Conservation (phyloP, 768 basidiomycete genomes). For the Termitomyces eurrhizus region DNA sequence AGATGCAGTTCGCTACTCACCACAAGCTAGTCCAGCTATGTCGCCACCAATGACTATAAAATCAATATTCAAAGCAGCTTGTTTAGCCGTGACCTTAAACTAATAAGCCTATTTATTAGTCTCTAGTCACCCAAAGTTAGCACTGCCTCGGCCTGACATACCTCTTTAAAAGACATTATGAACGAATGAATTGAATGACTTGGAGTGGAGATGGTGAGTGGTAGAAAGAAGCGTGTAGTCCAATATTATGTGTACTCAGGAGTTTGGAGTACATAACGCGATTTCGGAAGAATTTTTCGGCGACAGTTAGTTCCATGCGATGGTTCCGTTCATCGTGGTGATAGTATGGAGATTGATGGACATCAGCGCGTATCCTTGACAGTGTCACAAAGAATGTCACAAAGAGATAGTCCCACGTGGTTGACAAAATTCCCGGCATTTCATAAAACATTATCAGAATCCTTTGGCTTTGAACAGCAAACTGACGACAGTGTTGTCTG, state of each 20-base stretch:
- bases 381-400: not conserved
- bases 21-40: constrained; percentile 47
- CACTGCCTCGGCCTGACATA: not conserved
- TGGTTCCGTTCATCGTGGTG: constrained; percentile 1
- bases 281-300: constrained; percentile 3
- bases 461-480: not conserved
- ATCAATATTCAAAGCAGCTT: constrained; percentile 7
- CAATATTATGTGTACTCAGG: not conserved
- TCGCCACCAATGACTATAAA: constrained; percentile 34
- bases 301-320: not conserved
- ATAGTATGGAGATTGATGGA: constrained; percentile 1
- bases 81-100: constrained; percentile 6
- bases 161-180: not conserved
- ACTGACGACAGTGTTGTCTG: not conserved
- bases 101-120: not conserved
- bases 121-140: not conserved
- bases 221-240: not conserved
- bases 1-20: not conserved
- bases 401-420: not conserved
- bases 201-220: not conserved
- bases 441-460: not conserved
- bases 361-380: not conserved
- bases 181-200: not conserved
- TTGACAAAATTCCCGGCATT: not conserved
- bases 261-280: not conserved